phyloP scores from a whole-genome alignment of 805 yeast species.

The Candida germanica region DNA sequence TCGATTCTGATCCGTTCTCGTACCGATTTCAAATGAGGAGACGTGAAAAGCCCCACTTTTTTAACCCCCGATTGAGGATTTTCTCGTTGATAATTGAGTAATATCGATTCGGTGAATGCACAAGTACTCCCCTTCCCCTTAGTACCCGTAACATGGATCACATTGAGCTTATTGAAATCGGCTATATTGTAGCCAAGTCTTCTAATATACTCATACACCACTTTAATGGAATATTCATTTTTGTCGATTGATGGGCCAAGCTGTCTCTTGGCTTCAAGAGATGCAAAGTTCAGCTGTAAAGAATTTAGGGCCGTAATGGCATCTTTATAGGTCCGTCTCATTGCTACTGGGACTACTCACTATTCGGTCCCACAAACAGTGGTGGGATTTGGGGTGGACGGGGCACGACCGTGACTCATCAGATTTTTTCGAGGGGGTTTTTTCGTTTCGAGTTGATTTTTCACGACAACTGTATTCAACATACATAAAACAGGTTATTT shows the following conservation, averaged over 20 bases:
- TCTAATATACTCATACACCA: constrained; percentile 55
- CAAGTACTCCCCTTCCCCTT: constrained; percentile 99
- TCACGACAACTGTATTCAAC: too few relatives aligned
- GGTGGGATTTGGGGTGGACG: too few relatives aligned
- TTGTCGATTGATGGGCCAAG: constrained; percentile 58
- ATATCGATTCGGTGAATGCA: constrained; percentile 83
- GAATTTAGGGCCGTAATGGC: constrained; percentile 84
- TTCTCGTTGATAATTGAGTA: constrained; percentile 57
- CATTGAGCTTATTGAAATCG: constrained; percentile 71
- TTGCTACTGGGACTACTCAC: constrained; percentile 1
- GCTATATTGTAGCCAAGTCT: constrained; percentile 44
- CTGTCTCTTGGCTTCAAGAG: constrained; percentile 76
- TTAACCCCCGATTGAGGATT: constrained; percentile 23
- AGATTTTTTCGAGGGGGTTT: too few relatives aligned
- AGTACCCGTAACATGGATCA: constrained; percentile 94
- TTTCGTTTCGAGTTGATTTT: too few relatives aligned
- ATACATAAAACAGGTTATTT: too few relatives aligned
- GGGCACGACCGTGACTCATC: too few relatives aligned
- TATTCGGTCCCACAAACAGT: too few relatives aligned
- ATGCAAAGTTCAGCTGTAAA: constrained; percentile 86
- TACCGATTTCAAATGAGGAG: constrained; percentile 92
- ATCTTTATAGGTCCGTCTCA: constrained; percentile 45
- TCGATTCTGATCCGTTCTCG: constrained; percentile 87
- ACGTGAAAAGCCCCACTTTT: constrained; percentile 89
- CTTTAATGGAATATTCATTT: constrained; percentile 69